Evolutionary conservation across 306 rosid genomes (phyloP).

Genomic region (Citrullus mucosospermus): DNA sequence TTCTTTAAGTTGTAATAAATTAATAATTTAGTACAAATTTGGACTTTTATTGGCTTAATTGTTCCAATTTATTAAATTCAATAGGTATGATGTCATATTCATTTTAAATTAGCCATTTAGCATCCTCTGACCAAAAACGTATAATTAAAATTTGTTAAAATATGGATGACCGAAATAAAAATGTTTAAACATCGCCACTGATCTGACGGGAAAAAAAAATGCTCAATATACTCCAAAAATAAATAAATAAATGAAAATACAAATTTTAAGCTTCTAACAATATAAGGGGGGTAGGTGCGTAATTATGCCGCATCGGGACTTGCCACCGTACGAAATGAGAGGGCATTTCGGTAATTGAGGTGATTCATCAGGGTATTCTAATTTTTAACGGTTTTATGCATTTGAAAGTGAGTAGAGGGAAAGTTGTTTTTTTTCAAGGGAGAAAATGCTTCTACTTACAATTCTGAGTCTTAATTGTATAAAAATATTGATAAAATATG

Average conservation of each 20-base stretch:
- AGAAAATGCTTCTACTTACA: neutral
- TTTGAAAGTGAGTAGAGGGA: constrained; percentile 6
- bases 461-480: neutral
- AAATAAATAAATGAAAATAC: too few species aligned
- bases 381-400: constrained; percentile 1
- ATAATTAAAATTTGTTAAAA: too few species aligned
- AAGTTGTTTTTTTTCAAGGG: neutral
- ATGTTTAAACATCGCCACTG: too few species aligned
- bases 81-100: neutral
- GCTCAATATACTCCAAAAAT: too few species aligned
- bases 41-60: too few species aligned
- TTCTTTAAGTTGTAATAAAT: too few species aligned
- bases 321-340: neutral
- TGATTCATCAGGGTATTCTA: neutral
- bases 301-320: neutral
- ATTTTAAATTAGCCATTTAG: neutral
- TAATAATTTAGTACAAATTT: too few species aligned
- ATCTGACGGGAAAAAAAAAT: too few species aligned
- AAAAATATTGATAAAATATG: too few species aligned
- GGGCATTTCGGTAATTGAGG: constrained; percentile 1
- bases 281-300: neutral
- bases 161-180: too few species aligned
- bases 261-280: too few species aligned
- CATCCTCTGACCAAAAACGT: neutral
- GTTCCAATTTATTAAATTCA: neutral